phyloP scores from a whole-genome alignment of 148 eudicot genomes.

The Nepenthes mirabilis region DNA sequence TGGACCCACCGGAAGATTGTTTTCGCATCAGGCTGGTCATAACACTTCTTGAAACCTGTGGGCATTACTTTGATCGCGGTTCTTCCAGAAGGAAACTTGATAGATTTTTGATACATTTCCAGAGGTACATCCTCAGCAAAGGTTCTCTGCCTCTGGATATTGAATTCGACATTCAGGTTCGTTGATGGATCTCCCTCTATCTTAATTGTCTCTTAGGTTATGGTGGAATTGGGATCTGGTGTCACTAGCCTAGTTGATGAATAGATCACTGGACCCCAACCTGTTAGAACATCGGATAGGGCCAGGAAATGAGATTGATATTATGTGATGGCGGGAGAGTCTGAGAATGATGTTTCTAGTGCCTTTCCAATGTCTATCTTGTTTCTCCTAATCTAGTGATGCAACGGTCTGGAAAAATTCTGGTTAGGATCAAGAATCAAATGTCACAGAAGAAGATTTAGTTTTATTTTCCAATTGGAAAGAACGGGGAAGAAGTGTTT shows the following conservation, averaged over 20 bases:
- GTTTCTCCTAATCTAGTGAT: no score
- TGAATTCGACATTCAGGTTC: conserved; percentile 94
- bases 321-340: no score
- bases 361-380: no score
- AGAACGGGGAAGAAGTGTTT: no score
- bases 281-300: no score
- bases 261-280: no score
- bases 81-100: conserved; percentile 90
- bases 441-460: no score
- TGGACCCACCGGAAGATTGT: conserved; percentile 97
- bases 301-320: no score
- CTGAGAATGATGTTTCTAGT: no score
- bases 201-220: neutral
- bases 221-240: neutral
- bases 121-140: conserved; percentile 74
- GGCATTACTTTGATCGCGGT: conserved; percentile 92
- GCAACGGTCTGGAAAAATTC: no score
- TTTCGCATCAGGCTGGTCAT: conserved; percentile 85
- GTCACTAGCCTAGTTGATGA: neutral
- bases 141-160: conserved; percentile 84
- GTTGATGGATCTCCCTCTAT: conserved; percentile 9
- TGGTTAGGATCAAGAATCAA: no score
- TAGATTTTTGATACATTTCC: conserved; percentile 83
- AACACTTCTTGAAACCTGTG: conserved; percentile 93
- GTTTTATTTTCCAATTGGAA: no score